Base-by-base conservation (phyloP, 164 flowering plant species). In the Umbilicus rupestris region DNA sequence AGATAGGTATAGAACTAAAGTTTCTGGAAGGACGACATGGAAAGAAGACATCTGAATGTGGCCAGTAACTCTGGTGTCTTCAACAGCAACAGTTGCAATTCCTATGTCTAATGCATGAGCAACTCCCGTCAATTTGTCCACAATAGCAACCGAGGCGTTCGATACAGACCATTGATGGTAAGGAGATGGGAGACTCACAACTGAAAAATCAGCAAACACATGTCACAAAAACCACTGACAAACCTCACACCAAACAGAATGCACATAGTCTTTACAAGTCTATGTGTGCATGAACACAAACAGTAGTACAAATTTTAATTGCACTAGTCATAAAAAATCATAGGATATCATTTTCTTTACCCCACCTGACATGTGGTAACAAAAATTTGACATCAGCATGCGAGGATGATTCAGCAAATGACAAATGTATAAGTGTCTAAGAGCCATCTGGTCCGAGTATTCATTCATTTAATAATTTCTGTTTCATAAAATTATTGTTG, bases 11-110 rank as follows among this genome's bases (percentile, higher is more conserved):
- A 94, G 66, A 68, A 22, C 29, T 65, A 91, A 41, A 67, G 76
- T 72, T 65, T 86, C 92, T 14, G 98, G 98, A 33, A 86, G 26
- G 67, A 87, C 93, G 72, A 94, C 97, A 79, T 85, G 85, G 57
- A 94, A 78, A 44, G 93, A 81, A 50, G 96, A 94, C 68, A 76
- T 73, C 76, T 90, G 98, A 46, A 63, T 68, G 67, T 90, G 92
- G 16, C 95, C 98, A 63, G 75, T 79, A 72, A 94, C 95, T 73
- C 98, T 85, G 45, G 76, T 87, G 69, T 94, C 98, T 73, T 91
- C 91, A 50, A 89, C 93, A 65, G 67, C 73, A 47, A 89, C 73
- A 79, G 81, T 77, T 29, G 98, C 83, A 65, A 72, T 71, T 29
- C 98, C 98, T 46, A 90, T 73, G 68, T 67, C 78, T 70, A 81